phyloP scores from a whole-genome alignment of 225 moss, liverwort and hornwort genomes.

The Takakia lepidozioides region DNA sequence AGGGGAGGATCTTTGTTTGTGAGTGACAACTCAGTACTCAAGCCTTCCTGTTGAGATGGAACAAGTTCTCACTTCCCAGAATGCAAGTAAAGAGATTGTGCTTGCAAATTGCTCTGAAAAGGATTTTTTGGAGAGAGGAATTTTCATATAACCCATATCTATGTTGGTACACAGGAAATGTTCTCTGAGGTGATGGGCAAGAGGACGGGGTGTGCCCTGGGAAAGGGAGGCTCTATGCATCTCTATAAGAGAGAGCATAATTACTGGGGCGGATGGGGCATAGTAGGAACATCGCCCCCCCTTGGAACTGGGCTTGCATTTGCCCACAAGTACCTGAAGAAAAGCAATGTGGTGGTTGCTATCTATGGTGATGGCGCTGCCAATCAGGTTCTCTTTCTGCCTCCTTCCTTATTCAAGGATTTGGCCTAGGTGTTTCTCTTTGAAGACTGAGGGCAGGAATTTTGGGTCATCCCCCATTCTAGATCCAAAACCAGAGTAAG shows the following conservation, averaged over 20 bases:
- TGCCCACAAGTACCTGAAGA: constrained; percentile 72
- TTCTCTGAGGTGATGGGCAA: constrained; percentile 98
- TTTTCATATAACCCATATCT: too few relatives aligned
- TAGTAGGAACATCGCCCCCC: constrained; percentile 85
- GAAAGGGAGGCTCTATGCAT: constrained; percentile 99
- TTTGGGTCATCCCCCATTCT: too few relatives aligned
- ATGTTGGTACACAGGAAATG: constrained; percentile 71
- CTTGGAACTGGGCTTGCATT: constrained; percentile 85
- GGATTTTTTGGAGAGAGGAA: too few relatives aligned
- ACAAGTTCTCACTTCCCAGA: too few relatives aligned
- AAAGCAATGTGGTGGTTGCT: constrained; percentile 63
- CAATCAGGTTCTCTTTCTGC: constrained; percentile 60
- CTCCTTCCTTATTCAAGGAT: not conserved
- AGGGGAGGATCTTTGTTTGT: constrained; percentile 80
- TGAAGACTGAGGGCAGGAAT: too few relatives aligned
- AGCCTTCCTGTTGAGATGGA: too few relatives aligned
- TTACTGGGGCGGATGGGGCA: constrained; percentile 96
- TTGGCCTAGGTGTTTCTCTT: too few relatives aligned
- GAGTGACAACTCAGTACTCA: constrained; percentile 15
- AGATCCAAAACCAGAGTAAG: too few relatives aligned
- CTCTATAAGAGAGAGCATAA: constrained; percentile 70
- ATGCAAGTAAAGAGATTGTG: too few relatives aligned
- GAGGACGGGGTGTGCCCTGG: constrained; percentile 70
- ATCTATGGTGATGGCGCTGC: constrained; percentile 95
- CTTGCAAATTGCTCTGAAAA: too few relatives aligned